phyloP scores from a whole-genome alignment of 352 stramenopile genomes.

The Halophytophthora batemanensis region DNA sequence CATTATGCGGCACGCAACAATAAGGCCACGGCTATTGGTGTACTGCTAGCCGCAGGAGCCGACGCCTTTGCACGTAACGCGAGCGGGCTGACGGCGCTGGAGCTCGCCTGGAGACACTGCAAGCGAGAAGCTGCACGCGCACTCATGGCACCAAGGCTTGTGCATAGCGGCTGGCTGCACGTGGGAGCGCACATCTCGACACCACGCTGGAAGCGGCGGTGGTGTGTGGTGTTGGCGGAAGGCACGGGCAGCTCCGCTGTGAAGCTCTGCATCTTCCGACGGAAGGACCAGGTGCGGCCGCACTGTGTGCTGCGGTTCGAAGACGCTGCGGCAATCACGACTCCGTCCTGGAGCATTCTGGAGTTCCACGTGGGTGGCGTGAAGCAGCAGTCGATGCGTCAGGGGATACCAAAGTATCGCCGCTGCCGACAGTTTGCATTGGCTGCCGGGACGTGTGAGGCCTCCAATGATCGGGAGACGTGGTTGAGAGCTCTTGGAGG shows the following conservation, averaged over 20 bases:
- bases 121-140: slow-evolving; percentile 10
- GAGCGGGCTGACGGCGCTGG: slow-evolving; percentile 42
- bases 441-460: neutral
- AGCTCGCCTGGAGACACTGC: slow-evolving; percentile 34
- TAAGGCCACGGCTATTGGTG: slow-evolving; percentile 35
- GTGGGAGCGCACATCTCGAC: slow-evolving; percentile 18
- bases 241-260: slow-evolving; percentile 24
- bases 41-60: slow-evolving; percentile 43
- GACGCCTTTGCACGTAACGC: slow-evolving; percentile 40
- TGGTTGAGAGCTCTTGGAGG: slow-evolving; percentile 9
- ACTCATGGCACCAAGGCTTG: slow-evolving; percentile 28
- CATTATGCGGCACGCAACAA: slow-evolving; percentile 58
- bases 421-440: slow-evolving; percentile 8
- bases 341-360: slow-evolving; percentile 7
- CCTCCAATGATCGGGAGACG: slow-evolving; percentile 4
- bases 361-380: slow-evolving; percentile 15
- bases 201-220: slow-evolving; percentile 48
- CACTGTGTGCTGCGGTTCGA: slow-evolving; percentile 10
- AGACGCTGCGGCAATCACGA: slow-evolving; percentile 2
- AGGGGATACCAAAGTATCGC: neutral
- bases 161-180: slow-evolving; percentile 50
- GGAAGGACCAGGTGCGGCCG: slow-evolving; percentile 14
- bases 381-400: slow-evolving; percentile 7
- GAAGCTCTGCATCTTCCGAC: slow-evolving; percentile 43
- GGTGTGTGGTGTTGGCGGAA: slow-evolving; percentile 41